Conservation (phyloP, 202 grass and related monocot genomes). For the Schoenoplectus tabernaemontani region DNA sequence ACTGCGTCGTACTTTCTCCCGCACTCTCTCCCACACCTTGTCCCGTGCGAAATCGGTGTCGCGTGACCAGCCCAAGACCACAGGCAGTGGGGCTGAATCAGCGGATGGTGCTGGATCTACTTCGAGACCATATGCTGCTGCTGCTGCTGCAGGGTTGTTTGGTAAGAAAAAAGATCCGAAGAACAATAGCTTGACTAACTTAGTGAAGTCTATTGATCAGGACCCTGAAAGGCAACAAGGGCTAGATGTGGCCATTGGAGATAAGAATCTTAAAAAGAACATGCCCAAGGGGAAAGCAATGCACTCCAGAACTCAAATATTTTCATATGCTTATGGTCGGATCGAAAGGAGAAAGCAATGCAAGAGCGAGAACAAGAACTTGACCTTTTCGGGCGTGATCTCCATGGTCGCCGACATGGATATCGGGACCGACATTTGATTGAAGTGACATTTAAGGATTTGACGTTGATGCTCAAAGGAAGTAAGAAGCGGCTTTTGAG, state of each 20-base stretch:
- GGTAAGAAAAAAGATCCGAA: constrained; percentile 33
- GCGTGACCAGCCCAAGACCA: constrained; percentile 31
- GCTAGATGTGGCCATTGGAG: constrained; percentile 56
- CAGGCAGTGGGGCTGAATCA: not conserved
- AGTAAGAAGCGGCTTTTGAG: constrained; percentile 74
- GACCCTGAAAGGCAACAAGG: constrained; percentile 58
- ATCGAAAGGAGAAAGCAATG: constrained; percentile 89
- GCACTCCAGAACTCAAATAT: constrained; percentile 82
- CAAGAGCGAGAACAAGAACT: constrained; percentile 56
- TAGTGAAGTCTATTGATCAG: constrained; percentile 53
- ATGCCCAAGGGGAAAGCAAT: constrained; percentile 50
- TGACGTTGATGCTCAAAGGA: constrained; percentile 76
- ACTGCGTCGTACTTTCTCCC: constrained; percentile 70
- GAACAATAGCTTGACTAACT: constrained; percentile 49
- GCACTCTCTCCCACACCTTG: constrained; percentile 24
- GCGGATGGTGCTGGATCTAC: constrained; percentile 19
- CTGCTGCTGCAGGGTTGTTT: not conserved
- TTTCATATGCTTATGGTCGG: constrained; percentile 84
- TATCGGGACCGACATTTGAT: constrained; percentile 45
- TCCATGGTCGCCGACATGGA: constrained; percentile 73
- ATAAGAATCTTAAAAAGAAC: constrained; percentile 54
- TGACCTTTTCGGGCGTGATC: constrained; percentile 76
- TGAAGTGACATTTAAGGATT: constrained; percentile 78
- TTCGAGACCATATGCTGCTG: constrained; percentile 13
- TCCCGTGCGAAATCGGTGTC: constrained; percentile 11